A percentile compares a stretch with the other conserved stretches of the same genome.
Evolutionary conservation across 169 alveolate genomes (phyloP).

Genomic region (Plasmodium sp.): DNA sequence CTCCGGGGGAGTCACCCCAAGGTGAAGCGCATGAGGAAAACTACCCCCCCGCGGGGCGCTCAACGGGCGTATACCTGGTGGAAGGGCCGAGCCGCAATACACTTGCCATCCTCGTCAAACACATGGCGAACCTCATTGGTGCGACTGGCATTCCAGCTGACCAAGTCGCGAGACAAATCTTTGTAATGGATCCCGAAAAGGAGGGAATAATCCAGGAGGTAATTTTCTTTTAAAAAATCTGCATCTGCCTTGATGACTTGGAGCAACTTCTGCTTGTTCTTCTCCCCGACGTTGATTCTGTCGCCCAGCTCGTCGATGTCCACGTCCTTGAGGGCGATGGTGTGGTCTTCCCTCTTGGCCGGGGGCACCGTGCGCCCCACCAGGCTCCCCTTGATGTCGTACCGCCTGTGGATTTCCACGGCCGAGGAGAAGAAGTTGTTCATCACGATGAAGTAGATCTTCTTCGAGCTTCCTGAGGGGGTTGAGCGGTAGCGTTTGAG

Average conservation of each 20-base stretch:
- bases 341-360: conserved; percentile 86
- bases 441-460: conserved; percentile 96
- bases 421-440: conserved; percentile 95
- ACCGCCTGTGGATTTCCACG: conserved; percentile 91
- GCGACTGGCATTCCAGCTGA: conserved; percentile 75
- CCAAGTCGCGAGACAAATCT: conserved; percentile 75
- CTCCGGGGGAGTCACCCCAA: not conserved
- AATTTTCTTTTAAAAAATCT: conserved; percentile 84
- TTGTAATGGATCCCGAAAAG: conserved; percentile 92
- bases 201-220: conserved; percentile 92
- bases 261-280: conserved; percentile 79
- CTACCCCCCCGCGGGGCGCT: not conserved
- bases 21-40: not conserved
- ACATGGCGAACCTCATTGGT: conserved; percentile 38
- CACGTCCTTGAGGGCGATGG: conserved; percentile 92
- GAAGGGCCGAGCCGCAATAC: conserved; percentile 28
- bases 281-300: conserved; percentile 82
- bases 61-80: conserved; percentile 4
- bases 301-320: conserved; percentile 87
- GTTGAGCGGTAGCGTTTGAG: not conserved
- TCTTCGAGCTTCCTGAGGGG: conserved; percentile 55
- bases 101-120: conserved; percentile 29
- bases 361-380: conserved; percentile 90
- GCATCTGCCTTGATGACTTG: conserved; percentile 87
- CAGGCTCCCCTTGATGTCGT: conserved; percentile 93